A percentile compares a stretch with the other conserved stretches of the same genome.
Evolutionary conservation across 2,329 filamentous ascomycete genomes (phyloP).

Genomic region (Blastomyces emzantsi): DNA sequence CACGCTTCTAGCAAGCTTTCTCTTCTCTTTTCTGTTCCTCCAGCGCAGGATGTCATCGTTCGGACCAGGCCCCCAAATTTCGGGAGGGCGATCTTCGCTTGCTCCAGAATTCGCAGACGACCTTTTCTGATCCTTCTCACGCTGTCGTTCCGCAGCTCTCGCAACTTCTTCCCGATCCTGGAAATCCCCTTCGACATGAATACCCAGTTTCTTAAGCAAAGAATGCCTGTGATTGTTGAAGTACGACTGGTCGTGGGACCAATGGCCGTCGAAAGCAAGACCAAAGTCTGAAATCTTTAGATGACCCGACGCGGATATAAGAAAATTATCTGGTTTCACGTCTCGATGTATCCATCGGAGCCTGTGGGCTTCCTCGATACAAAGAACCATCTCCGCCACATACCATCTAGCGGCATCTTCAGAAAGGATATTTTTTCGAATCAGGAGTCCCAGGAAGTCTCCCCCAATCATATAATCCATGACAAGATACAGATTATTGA

Average conservation of each 20-base stretch:
- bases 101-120: constrained; percentile 6
- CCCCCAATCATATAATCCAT: constrained; percentile 99
- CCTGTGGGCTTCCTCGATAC: constrained; percentile 83
- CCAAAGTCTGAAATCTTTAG: constrained; percentile 96
- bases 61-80: constrained; percentile 21
- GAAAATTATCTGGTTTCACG: constrained; percentile 94
- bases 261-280: constrained; percentile 88
- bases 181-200: constrained; percentile 64
- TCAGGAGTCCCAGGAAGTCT: constrained; percentile 79
- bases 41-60: constrained; percentile 54
- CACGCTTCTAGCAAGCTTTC: constrained; percentile 69
- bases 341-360: constrained; percentile 90
- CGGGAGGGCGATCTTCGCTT: constrained; percentile 33
- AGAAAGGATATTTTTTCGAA: constrained; percentile 72
- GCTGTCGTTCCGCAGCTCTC: constrained; percentile 8
- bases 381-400: constrained; percentile 90
- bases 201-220: constrained; percentile 64
- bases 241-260: constrained; percentile 83
- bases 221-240: constrained; percentile 75
- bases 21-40: constrained; percentile 60
- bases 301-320: constrained; percentile 80
- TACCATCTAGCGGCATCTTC: constrained; percentile 79
- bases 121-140: not conserved
- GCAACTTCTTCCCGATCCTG: constrained; percentile 50
- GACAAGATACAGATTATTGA: constrained; percentile 74